Evolutionary conservation across 1,284 basidiomycete genomes (phyloP), one percentile per base, ranked within the genome.

Genomic region (Volvariella surrecta): DNA sequence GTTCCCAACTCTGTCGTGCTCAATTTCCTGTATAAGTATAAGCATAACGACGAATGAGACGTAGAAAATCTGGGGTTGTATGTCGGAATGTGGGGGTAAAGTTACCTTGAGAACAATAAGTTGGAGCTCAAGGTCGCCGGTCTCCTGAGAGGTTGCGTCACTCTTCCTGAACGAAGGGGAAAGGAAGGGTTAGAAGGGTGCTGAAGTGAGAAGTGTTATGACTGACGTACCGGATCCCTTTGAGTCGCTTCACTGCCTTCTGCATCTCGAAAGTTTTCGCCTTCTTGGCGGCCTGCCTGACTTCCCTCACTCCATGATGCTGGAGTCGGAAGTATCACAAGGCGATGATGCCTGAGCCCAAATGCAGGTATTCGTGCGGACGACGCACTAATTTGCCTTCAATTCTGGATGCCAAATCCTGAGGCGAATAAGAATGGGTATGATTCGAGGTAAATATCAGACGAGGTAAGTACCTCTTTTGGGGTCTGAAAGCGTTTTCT

Each of bases 191-290:
- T 37, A 22, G 39, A n/a, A 42, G 17, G 43, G 44, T 19, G 17
- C 20, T 22, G 18, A 42, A 17, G 11, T 30, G 15, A n/a, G 37
- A 19, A 18, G 16, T 21, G 16, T 10, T 19, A 8, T 32, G 2
- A 42, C 15, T 35, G 30, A 57, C 63, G 47, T 48, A 86, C 84
- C 81, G 68, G 17, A 83, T 58, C 39, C 71, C 71, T 62, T 87
- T 93, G 46, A 94, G 64, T 63, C 80, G 85, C 68, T 92, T 93
- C 43, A 94, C 76, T 11, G 86, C 62, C 56, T 86, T 88, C 61
- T 87, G 88, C 0, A 79, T 74, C 64, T 96, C 93, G 51, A 89
- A 89, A 0, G 76, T 68, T 59, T 82, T 89, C 6, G 83, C 81
- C 58, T 85, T 90, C 67, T 91, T 96, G 39, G 79, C 75, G 3